phyloP scores from a whole-genome alignment of 345 rosid species.

The Isatis tinctoria region DNA sequence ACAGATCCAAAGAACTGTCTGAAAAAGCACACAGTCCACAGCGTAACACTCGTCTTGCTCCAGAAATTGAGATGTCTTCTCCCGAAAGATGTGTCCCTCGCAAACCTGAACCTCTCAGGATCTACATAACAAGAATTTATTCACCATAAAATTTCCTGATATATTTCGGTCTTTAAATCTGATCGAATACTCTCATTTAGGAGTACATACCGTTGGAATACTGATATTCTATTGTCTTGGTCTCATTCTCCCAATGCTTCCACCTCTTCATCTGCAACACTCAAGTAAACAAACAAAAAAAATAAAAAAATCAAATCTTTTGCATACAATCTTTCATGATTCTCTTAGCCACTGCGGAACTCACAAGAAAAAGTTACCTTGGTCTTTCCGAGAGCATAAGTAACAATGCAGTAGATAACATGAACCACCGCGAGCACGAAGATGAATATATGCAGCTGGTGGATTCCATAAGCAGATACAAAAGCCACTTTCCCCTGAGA shows the following conservation, averaged over 20 bases:
- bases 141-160: neutral
- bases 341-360: neutral
- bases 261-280: slow-evolving; percentile 69
- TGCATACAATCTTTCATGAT: neutral
- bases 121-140: slow-evolving; percentile 38
- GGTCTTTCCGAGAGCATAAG: slow-evolving; percentile 71
- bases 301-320: neutral
- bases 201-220: slow-evolving; percentile 49
- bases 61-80: slow-evolving; percentile 72
- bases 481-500: slow-evolving; percentile 80
- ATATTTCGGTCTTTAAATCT: neutral
- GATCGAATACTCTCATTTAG: neutral
- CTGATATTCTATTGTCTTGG: slow-evolving; percentile 72
- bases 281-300: neutral
- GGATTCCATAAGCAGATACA: slow-evolving; percentile 79
- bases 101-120: slow-evolving; percentile 93
- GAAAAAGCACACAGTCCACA: slow-evolving; percentile 71
- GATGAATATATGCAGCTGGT: slow-evolving; percentile 91
- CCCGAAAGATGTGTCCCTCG: slow-evolving; percentile 94
- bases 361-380: slow-evolving; percentile 47
- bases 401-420: slow-evolving; percentile 67
- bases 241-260: slow-evolving; percentile 89
- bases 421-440: slow-evolving; percentile 82
- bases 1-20: slow-evolving; percentile 75
- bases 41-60: slow-evolving; percentile 56